Conservation (phyloP, 805 yeast species). For the Candida corydali region DNA sequence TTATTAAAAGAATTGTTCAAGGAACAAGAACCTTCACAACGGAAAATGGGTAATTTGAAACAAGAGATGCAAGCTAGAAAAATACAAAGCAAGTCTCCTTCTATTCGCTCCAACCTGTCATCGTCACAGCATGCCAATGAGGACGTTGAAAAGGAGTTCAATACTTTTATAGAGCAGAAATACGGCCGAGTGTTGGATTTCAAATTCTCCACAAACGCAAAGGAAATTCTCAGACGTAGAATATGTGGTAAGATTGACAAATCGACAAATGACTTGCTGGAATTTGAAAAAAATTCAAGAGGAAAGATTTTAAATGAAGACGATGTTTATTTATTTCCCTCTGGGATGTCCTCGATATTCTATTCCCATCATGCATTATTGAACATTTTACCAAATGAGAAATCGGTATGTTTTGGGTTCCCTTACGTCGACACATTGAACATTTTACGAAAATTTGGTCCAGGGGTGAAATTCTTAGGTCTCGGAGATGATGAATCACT, state of each 20-base stretch:
- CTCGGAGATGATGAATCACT: constrained; percentile 72
- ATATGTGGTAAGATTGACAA: constrained; percentile 64
- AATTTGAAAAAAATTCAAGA: constrained; percentile 23
- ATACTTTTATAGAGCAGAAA: constrained; percentile 77
- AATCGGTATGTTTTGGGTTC: constrained; percentile 91
- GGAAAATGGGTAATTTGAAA: constrained; percentile 15
- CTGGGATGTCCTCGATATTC: constrained; percentile 93
- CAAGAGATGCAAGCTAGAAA: constrained; percentile 33
- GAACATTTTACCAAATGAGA: constrained; percentile 29
- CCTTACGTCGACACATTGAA: constrained; percentile 93
- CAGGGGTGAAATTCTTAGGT: constrained; percentile 84
- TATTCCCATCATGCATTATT: constrained; percentile 65
- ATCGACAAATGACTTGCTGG: constrained; percentile 21
- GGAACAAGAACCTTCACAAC: constrained; percentile 7
- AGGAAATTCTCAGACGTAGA: constrained; percentile 65
- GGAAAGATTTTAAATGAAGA: constrained; percentile 38
- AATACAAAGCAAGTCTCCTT: constrained; percentile 29
- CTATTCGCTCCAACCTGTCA: constrained; percentile 24
- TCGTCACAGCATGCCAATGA: constrained; percentile 16
- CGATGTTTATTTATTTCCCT: constrained; percentile 80
- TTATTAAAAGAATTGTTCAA: constrained; percentile 56
- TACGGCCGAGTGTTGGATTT: constrained; percentile 87
- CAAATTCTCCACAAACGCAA: constrained; percentile 71
- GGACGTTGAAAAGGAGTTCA: constrained; percentile 49
- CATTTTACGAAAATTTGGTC: constrained; percentile 83